Conservation (phyloP, 441 rosid species). For the Pelargonium australe region DNA sequence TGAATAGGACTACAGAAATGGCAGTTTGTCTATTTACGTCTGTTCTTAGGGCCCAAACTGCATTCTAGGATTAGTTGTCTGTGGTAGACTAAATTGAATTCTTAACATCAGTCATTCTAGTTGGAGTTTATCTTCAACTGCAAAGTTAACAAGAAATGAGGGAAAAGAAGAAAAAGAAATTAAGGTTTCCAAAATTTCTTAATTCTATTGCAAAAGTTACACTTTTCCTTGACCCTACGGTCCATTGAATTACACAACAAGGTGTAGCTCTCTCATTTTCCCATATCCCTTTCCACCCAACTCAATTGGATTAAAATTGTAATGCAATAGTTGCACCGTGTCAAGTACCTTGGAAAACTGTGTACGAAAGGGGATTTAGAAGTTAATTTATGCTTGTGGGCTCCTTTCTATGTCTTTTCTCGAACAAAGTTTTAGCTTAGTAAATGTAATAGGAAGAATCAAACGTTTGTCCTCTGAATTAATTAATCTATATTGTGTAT, state of each 20-base stretch:
- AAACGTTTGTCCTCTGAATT: background rate
- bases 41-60: background rate
- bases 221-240: too few relatives aligned
- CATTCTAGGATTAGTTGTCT: background rate
- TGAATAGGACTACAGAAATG: background rate
- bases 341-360: background rate
- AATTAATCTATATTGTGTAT: slow-evolving; percentile 5
- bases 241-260: too few relatives aligned
- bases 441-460: background rate
- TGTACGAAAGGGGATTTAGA: background rate
- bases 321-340: background rate
- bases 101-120: background rate
- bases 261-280: too few relatives aligned
- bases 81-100: background rate
- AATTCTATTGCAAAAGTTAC: background rate
- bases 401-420: too few relatives aligned
- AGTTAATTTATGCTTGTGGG: background rate
- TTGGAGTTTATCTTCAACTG: background rate
- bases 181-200: background rate
- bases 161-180: background rate
- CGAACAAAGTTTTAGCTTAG: background rate
- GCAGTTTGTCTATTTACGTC: background rate
- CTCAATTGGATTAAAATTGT: too few relatives aligned
- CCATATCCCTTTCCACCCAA: too few relatives aligned
- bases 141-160: background rate